These are phyloP conservation scores for Pyricularia pennisetigena DNA, from an alignment of 2,329 filamentous ascomycete genomes.

Conservation along the genomic window DNA sequence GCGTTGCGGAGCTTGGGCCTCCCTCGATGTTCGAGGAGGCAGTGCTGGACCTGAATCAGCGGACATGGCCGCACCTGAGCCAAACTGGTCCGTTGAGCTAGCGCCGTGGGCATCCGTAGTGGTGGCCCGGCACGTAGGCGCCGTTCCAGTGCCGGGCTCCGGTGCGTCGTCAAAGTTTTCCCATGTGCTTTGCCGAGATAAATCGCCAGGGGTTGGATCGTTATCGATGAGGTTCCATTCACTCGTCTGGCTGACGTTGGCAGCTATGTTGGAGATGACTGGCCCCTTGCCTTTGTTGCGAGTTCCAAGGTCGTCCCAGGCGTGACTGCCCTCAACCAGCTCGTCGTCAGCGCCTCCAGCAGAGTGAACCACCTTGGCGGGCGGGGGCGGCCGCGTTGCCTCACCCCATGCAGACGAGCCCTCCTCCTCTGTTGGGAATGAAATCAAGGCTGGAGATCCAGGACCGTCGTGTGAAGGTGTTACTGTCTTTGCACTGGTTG, in stretches of 20 bases:
- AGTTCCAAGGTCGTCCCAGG: conserved; percentile 38
- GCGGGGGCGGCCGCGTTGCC: conserved; percentile 11
- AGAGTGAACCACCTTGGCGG: conserved; percentile 11
- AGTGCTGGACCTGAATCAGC: conserved; percentile 16
- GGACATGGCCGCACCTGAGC: not conserved
- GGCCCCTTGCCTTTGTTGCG: conserved; percentile 31
- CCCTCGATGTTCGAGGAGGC: conserved; percentile 12
- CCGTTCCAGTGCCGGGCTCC: conserved; percentile 1
- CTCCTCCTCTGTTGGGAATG: conserved; percentile 25
- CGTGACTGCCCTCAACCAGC: conserved; percentile 30
- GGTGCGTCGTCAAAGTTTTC: conserved; percentile 25
- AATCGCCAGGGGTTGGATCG: conserved; percentile 21
- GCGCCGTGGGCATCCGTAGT: not conserved
- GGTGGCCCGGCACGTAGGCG: not conserved
- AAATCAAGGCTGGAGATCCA: conserved; percentile 22
- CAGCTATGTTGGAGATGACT: conserved; percentile 4
- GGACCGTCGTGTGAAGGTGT: conserved; percentile 19
- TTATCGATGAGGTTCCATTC: conserved; percentile 43
- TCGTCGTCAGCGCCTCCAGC: conserved; percentile 16
- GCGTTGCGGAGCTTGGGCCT: conserved; percentile 17
- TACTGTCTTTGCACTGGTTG: conserved; percentile 17
- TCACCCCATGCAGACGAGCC: conserved; percentile 32
- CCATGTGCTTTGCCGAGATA: conserved; percentile 26
- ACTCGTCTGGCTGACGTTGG: conserved; percentile 14
- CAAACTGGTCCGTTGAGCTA: not conserved